phyloP scores from a whole-genome alignment of 2,329 filamentous ascomycete genomes.

The Ophioceras dolichostomum region DNA sequence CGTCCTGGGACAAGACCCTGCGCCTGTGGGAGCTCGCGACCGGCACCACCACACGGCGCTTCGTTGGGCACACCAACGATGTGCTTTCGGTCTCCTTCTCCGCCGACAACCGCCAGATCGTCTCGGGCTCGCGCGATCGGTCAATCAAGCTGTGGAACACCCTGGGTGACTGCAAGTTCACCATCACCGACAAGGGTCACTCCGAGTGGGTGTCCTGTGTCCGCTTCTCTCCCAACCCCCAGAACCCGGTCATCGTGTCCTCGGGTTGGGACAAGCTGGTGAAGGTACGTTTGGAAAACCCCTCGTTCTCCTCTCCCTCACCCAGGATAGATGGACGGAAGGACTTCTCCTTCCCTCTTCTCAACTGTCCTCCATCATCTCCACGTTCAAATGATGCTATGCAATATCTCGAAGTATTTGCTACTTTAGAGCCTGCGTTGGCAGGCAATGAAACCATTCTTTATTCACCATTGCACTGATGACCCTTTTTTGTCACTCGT shows the following conservation, averaged over 20 bases:
- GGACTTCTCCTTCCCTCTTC: background rate
- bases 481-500: too few relatives aligned
- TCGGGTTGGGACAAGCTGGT: slow-evolving; percentile 99
- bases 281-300: slow-evolving; percentile 84
- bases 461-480: slow-evolving; percentile 75
- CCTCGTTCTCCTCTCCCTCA: slow-evolving; percentile 4
- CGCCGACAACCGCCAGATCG: slow-evolving; percentile 99
- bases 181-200: slow-evolving; percentile 99
- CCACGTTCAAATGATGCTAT: slow-evolving; percentile 72
- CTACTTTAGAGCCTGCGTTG: slow-evolving; percentile 98
- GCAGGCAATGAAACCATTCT: slow-evolving; percentile 84
- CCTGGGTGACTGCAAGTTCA: slow-evolving; percentile 99
- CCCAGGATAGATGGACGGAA: background rate
- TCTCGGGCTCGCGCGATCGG: slow-evolving; percentile 95
- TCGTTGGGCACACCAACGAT: slow-evolving; percentile 98
- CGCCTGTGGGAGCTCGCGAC: slow-evolving; percentile 98
- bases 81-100: slow-evolving; percentile 99
- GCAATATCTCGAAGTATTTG: slow-evolving; percentile 92
- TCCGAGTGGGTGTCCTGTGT: slow-evolving; percentile 99
- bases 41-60: slow-evolving; percentile 92
- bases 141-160: slow-evolving; percentile 99
- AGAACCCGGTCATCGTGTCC: slow-evolving; percentile 99
- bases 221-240: slow-evolving; percentile 98
- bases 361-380: background rate
- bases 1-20: slow-evolving; percentile 99